phyloP scores from a whole-genome alignment of 2,329 filamentous ascomycete genomes.

The Chaetothyriales sp. region DNA sequence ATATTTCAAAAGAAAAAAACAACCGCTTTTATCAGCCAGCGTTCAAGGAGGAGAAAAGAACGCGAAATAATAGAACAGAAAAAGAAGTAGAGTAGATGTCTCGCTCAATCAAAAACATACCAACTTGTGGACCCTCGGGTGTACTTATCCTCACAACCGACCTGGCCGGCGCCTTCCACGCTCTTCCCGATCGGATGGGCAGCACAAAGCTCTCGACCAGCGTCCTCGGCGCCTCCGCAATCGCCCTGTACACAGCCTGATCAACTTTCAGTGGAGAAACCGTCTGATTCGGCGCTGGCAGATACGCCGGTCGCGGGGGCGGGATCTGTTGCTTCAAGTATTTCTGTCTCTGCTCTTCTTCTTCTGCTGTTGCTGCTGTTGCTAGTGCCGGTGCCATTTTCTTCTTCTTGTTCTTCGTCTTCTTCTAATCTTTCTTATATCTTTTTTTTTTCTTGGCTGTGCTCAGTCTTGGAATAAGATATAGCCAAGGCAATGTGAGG shows the following conservation, averaged over 20 bases:
- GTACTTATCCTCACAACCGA: slow-evolving; percentile 59
- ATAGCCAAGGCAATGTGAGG: too few relatives aligned
- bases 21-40: neutral
- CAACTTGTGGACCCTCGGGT: slow-evolving; percentile 60
- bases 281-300: slow-evolving; percentile 12
- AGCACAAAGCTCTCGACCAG: slow-evolving; percentile 40
- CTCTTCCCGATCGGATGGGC: slow-evolving; percentile 56
- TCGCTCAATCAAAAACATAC: too few relatives aligned
- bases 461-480: too few relatives aligned
- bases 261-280: slow-evolving; percentile 15
- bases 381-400: neutral
- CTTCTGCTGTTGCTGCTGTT: neutral
- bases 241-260: slow-evolving; percentile 13
- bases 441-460: too few relatives aligned
- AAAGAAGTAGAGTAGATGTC: too few relatives aligned
- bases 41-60: neutral
- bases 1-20: neutral
- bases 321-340: slow-evolving; percentile 8
- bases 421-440: too few relatives aligned
- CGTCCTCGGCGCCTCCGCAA: slow-evolving; percentile 11
- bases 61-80: neutral
- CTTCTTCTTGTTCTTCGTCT: too few relatives aligned
- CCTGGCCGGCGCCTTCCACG: slow-evolving; percentile 56
- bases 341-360: neutral
- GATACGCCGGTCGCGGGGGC: slow-evolving; percentile 17